A percentile compares a stretch with the other conserved stretches of the same genome.
Conservation (phyloP, 495 filamentous ascomycete genomes). For the Halenospora varia region DNA sequence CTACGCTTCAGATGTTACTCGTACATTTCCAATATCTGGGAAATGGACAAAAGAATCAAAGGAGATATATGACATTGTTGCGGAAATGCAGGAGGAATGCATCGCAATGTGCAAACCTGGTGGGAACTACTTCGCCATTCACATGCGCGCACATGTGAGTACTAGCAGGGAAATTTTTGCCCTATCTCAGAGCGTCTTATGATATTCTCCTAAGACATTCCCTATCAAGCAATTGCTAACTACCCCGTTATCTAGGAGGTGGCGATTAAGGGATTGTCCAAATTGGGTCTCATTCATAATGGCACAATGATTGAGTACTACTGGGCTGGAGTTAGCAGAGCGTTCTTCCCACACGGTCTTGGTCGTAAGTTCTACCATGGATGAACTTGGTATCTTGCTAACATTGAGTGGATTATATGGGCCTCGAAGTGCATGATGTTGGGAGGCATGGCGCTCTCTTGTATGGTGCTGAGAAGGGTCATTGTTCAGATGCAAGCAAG, state of each 20-base stretch:
- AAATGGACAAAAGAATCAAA: conserved; percentile 60
- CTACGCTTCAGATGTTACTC: conserved; percentile 88
- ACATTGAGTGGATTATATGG: conserved; percentile 58
- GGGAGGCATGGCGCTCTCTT: conserved; percentile 21
- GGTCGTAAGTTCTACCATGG: conserved; percentile 12
- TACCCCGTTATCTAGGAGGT: too few relatives aligned
- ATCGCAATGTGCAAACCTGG: conserved; percentile 63
- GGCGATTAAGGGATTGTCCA: conserved; percentile 63
- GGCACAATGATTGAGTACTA: conserved; percentile 62
- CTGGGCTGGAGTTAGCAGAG: conserved; percentile 59
- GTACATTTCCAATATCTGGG: conserved; percentile 70
- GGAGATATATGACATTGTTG: conserved; percentile 71
- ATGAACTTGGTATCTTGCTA: conserved; percentile 40
- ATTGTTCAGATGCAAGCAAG: background rate
- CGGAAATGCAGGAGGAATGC: conserved; percentile 77
- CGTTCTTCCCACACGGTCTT: conserved; percentile 90
- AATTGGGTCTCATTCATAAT: conserved; percentile 60
- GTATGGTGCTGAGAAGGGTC: background rate
- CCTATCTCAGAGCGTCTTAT: too few relatives aligned
- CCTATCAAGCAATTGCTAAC: too few relatives aligned
- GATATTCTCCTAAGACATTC: too few relatives aligned
- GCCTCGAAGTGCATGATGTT: conserved; percentile 87
- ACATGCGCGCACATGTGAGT: conserved; percentile 67
- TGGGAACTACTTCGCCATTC: conserved; percentile 60
- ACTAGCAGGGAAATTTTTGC: too few relatives aligned